phyloP scores from a whole-genome alignment of 345 rosid genomes.

The Viola odorata region DNA sequence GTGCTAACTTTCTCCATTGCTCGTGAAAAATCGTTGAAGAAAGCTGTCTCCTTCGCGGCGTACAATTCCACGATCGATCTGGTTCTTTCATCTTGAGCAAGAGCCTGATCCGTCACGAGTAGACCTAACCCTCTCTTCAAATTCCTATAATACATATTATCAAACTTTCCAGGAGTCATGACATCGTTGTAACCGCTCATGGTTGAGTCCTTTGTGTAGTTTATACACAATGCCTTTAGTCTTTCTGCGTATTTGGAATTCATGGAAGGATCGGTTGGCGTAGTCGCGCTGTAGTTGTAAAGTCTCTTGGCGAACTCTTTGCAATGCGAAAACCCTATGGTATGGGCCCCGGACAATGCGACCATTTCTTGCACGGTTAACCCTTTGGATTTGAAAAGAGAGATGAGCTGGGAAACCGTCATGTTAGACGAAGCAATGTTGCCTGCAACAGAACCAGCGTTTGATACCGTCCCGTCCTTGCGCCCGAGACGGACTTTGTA shows the following conservation, averaged over 20 bases:
- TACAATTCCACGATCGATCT: conserved; percentile 31
- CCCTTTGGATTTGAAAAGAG: conserved; percentile 2
- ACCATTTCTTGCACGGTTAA: conserved; percentile 19
- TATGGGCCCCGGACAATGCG: conserved; percentile 29
- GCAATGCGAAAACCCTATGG: conserved; percentile 62
- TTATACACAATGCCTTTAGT: conserved; percentile 27
- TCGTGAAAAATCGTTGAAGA: conserved; percentile 39
- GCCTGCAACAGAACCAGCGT: background rate
- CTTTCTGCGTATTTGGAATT: conserved; percentile 40
- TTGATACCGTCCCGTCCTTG: conserved; percentile 9
- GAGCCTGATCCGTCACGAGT: conserved; percentile 29
- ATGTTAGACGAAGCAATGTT: conserved; percentile 8
- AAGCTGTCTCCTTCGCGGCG: conserved; percentile 33
- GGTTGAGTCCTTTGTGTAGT: conserved; percentile 26
- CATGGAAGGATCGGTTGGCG: conserved; percentile 27
- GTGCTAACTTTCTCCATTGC: conserved; percentile 47
- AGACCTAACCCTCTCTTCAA: conserved; percentile 39
- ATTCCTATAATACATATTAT: conserved; percentile 46
- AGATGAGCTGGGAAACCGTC: conserved; percentile 8
- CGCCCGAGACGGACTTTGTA: conserved; percentile 15
- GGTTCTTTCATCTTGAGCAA: conserved; percentile 29
- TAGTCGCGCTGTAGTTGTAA: conserved; percentile 16
- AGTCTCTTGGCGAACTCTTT: conserved; percentile 37
- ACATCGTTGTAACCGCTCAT: conserved; percentile 55
- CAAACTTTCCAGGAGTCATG: conserved; percentile 49